These are phyloP conservation scores for Prunus yedoensis DNA, from an alignment of 331 rosid species.

Conservation along the genomic window DNA sequence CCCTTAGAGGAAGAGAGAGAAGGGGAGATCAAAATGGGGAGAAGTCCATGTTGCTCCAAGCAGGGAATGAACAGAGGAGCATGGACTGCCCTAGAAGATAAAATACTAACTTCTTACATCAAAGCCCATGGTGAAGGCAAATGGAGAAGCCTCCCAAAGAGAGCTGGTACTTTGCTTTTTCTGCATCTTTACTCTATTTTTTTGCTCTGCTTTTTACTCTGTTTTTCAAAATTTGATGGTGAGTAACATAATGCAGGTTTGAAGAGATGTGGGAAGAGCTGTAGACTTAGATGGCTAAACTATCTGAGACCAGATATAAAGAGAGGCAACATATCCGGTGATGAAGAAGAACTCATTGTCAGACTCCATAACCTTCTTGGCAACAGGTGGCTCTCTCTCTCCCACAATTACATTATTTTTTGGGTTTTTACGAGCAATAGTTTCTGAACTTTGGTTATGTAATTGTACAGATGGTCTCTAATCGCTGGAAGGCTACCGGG, in stretches of 20 bases:
- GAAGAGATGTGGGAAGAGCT: conserved; percentile 50
- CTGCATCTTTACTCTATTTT: neutral
- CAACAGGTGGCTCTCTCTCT: conserved; percentile 30
- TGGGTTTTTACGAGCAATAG: too few species aligned
- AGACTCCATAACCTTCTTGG: conserved; percentile 51
- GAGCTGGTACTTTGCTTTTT: conserved; percentile 34
- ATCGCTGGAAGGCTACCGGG: conserved; percentile 55
- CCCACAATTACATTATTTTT: neutral
- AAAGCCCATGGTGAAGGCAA: conserved; percentile 42
- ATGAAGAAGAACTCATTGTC: conserved; percentile 49
- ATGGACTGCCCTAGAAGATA: conserved; percentile 48
- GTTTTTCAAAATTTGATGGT: neutral
- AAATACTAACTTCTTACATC: conserved; percentile 25
- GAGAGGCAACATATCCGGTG: conserved; percentile 48
- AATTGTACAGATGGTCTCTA: conserved; percentile 38
- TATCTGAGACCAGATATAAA: conserved; percentile 52
- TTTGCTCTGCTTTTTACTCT: neutral
- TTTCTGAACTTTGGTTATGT: too few species aligned
- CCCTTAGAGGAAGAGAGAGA: neutral
- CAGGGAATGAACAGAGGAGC: conserved; percentile 52
- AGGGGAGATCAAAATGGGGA: conserved; percentile 28
- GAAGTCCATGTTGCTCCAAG: conserved; percentile 47
- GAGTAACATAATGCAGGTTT: conserved; percentile 31
- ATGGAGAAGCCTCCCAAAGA: conserved; percentile 43
- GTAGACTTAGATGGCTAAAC: conserved; percentile 48